Base-by-base conservation (phyloP, 2,329 filamentous ascomycete species). In the Chaetomium strumarium region DNA sequence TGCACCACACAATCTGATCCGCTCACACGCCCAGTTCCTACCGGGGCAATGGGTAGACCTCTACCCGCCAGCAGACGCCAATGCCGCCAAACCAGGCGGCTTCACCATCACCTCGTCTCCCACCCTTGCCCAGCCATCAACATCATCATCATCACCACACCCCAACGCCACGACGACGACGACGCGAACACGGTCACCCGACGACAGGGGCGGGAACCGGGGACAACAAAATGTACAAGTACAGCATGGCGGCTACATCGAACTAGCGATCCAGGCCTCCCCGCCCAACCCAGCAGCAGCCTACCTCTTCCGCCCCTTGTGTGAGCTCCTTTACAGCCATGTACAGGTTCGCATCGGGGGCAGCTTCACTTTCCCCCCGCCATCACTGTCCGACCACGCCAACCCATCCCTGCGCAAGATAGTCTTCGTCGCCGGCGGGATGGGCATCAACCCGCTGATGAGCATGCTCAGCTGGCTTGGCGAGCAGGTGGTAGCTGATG, bases 1-100 rank as follows among this genome's bases (percentile, higher is more conserved):
- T 56, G 63, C 54, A 31, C 33, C 47, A 30, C 30, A 17, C 11
- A 5, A 33, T 16, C 24, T 13, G 64, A 70, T 40, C 29, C 14
- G 10, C 8, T 42, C 20, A 20, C 6, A n/a, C 13, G 10, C 20
- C 11, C 37, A 67, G 87, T 95, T 93, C 69, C 75, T 83, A 6
- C 82, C 90, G 5, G 90, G 90, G 49, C 90, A 95, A 74, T 96
- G 90, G 88, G 77, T 96, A 51, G 90, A 96, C 66, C 84, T 90
- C 7, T 85, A 86, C 66, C 79, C 90, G 46, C 90, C 90, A 1
- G 75, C 74, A 36, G 79, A 90, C 49, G 89, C 90, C 1, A 74
- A 73, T 36, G 71, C 88, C 41, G 63, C 77, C 40, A 83, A 85
- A 65, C 84, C 88, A 3, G 90, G 90, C 33, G 90, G 90, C 53